Evolutionary conservation across 78 protist genomes (phyloP).

Genomic region (Abeoforma whisleri): DNA sequence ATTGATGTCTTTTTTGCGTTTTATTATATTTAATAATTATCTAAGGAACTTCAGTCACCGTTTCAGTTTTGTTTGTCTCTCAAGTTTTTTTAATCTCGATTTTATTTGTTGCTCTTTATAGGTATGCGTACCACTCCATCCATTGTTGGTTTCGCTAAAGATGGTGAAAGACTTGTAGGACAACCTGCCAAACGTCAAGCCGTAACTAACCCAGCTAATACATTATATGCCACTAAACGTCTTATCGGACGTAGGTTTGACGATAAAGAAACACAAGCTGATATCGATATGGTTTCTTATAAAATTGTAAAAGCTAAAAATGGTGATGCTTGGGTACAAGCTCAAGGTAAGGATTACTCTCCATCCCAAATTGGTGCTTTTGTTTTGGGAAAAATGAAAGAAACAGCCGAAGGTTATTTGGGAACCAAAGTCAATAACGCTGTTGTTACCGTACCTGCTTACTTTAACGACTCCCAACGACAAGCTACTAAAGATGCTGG

Average conservation of each 20-base stretch:
- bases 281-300: slow-evolving; percentile 49
- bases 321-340: slow-evolving; percentile 93
- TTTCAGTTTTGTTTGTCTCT: too few relatives aligned
- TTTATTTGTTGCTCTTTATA: too few relatives aligned
- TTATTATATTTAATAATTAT: too few relatives aligned
- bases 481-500: slow-evolving; percentile 99
- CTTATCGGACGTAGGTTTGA: slow-evolving; percentile 79
- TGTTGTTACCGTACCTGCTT: slow-evolving; percentile 98
- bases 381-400: slow-evolving; percentile 91
- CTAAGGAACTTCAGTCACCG: too few relatives aligned
- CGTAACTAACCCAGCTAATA: slow-evolving; percentile 76
- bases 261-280: slow-evolving; percentile 63
- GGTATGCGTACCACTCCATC: slow-evolving; percentile 90
- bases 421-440: slow-evolving; percentile 74
- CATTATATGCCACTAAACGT: slow-evolving; percentile 85
- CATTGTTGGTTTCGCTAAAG: slow-evolving; percentile 79
- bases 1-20: too few relatives aligned
- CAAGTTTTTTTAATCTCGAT: too few relatives aligned
- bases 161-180: slow-evolving; percentile 78
- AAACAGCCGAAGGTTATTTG: slow-evolving; percentile 82
- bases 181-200: slow-evolving; percentile 78
- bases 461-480: slow-evolving; percentile 98
- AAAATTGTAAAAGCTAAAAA: slow-evolving; percentile 55
- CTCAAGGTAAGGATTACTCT: slow-evolving; percentile 77
- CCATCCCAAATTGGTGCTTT: slow-evolving; percentile 93